A percentile compares a stretch with the other conserved stretches of the same genome.
Conservation (phyloP, 768 basidiomycete genomes). For the Rhodotorula taiwanensis region DNA sequence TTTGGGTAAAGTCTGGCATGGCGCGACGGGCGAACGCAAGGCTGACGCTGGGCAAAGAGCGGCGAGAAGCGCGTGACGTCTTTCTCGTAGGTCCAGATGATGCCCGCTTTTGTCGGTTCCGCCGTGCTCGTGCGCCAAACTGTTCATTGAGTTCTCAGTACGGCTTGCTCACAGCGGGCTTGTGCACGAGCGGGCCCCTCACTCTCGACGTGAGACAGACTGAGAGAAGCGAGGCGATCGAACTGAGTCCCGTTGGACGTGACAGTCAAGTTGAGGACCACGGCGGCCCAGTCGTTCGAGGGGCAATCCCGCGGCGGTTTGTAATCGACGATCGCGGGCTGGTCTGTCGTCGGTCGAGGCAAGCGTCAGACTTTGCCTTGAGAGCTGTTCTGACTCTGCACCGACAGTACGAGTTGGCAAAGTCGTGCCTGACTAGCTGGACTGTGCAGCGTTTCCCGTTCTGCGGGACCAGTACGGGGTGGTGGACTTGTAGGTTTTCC, state of each 20-base stretch:
- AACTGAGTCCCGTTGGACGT: slow-evolving; percentile 23
- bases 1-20: background rate
- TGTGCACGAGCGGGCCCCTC: background rate
- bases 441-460: slow-evolving; percentile 2
- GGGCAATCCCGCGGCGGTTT: slow-evolving; percentile 2
- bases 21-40: background rate
- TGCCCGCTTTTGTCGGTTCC: slow-evolving; percentile 14
- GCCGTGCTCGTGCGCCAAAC: slow-evolving; percentile 26
- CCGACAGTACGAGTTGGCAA: slow-evolving; percentile 13
- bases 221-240: slow-evolving; percentile 9
- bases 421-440: slow-evolving; percentile 9
- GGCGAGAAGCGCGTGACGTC: slow-evolving; percentile 5
- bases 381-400: too few species aligned
- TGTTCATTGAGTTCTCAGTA: too few species aligned
- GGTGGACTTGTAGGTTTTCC: slow-evolving; percentile 9
- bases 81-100: slow-evolving; percentile 10
- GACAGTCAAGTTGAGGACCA: slow-evolving; percentile 16
- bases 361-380: background rate
- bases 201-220: slow-evolving; percentile 14
- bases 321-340: slow-evolving; percentile 9
- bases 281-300: background rate
- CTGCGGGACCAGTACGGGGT: slow-evolving; percentile 4
- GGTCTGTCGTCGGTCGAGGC: background rate
- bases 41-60: background rate
- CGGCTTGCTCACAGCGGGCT: too few species aligned